Base-by-base conservation (phyloP, 257 asterid species). In the Nicotiana benthamiana region DNA sequence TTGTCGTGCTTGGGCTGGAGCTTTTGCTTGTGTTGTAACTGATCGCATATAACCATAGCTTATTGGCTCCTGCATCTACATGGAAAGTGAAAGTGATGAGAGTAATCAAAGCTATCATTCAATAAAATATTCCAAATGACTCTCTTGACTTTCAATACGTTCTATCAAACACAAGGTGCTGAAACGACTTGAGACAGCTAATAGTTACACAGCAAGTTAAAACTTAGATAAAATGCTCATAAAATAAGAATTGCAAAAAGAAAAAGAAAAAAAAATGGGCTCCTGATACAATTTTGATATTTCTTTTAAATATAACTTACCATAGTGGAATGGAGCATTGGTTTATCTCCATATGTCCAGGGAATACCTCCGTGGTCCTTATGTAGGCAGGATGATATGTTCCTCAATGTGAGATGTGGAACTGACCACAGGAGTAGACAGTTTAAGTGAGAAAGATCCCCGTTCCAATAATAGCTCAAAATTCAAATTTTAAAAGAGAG, bases 1-100 rank as follows among this genome's bases (percentile, higher is more conserved):
- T 87, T 83, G 72, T 2, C 89, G 90, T 36, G 86, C 85, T 90
- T 86, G 95, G 56, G 90, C 87, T 36, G 93, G 85, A 85, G 90
- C 82, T 52, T 75, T 89, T 84, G 89, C 87, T 88, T 91, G 95
- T 17, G 85, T 85, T 72, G 94, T 84, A 67, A 90, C 56, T 85
- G 88, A 85, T 87, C 97, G 91, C 81, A 83, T 77, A 84, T 51
- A 81, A 81, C 82, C 82, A 80, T 87, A 83, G 86, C 81, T 79
- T 56, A 92, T 87, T 24, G 82, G 82, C 78, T 75, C 85, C 75
- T 76, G 84, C 68, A 59, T 93, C 97, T 92, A 75, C 26, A 75
- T 16, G 79, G 60, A 79, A 83, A 81, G 64, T 46, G 46, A 63
- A 82, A 8, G 43, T 79, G 84, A 81, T 26, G 30, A 24, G 63